Evolutionary conservation across 169 alveolate species (phyloP).

Genomic region (Theileria equi): DNA sequence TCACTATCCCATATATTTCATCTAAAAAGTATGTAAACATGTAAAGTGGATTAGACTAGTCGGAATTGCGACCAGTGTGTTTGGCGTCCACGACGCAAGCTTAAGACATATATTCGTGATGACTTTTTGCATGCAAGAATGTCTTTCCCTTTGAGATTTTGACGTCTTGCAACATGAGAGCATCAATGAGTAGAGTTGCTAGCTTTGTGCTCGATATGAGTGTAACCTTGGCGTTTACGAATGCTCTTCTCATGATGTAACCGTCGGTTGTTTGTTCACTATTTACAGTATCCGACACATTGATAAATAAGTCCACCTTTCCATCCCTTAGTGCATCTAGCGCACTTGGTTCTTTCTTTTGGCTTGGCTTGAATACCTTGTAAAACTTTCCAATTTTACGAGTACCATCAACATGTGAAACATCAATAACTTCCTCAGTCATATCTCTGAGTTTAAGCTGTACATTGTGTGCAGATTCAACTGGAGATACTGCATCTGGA

Average conservation of each 20-base stretch:
- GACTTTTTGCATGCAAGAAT: conserved; percentile 67
- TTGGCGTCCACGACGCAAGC: not conserved
- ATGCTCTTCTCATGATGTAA: conserved; percentile 69
- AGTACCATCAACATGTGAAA: conserved; percentile 36
- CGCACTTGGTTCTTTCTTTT: conserved; percentile 36
- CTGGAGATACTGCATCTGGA: not conserved
- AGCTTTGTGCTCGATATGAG: conserved; percentile 68
- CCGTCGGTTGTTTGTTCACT: conserved; percentile 63
- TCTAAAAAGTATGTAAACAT: not conserved
- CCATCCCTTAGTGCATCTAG: conserved; percentile 32
- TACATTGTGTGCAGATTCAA: conserved; percentile 4
- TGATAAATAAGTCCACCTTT: conserved; percentile 69
- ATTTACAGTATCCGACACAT: conserved; percentile 64
- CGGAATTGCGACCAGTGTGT: not conserved
- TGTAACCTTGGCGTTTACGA: conserved; percentile 65
- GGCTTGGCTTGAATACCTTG: conserved; percentile 60
- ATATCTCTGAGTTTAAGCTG: not conserved
- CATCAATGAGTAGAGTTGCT: conserved; percentile 68
- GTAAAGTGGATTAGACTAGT: not conserved
- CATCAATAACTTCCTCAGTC: conserved; percentile 47
- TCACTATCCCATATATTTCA: not conserved
- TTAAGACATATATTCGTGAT: conserved; percentile 68
- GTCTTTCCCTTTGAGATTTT: conserved; percentile 60
- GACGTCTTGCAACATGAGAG: conserved; percentile 62
- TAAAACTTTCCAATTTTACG: conserved; percentile 43